Evolutionary conservation across 2,329 filamentous ascomycete genomes (phyloP), one percentile per base, ranked within the genome.

Genomic region (Phyllachora maydis): DNA sequence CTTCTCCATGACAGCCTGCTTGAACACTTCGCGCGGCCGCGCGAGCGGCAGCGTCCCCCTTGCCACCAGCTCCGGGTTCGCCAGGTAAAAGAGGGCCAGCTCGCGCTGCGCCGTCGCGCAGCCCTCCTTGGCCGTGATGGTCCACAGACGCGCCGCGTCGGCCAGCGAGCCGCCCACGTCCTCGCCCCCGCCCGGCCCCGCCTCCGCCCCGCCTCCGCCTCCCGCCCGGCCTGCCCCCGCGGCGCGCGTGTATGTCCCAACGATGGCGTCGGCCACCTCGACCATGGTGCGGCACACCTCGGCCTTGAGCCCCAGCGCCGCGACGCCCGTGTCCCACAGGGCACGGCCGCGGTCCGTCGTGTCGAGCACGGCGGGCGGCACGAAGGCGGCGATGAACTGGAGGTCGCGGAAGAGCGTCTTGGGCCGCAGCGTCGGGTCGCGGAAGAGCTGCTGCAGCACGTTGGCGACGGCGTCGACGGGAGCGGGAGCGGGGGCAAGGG

Each of bases 81-180:
- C 88, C 18, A 98, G 64, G 43, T 93, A 95, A 38, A 95, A 75
- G 31, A 92, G 76, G 2, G 78, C 88, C 10, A 98, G 62, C 49
- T 98, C 88, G 23, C 88, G 71, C 50, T 95, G 83, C 4, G 85
- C 83, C 8, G 78, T 76, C 0, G 82, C 63, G 30, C 83, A 69
- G 18, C 85, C 83, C 48, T 98, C 88, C 43, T 83, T 88, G 10
- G 88, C 88, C 2, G 83, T 85, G 41, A 93, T 88, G 31, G 79
- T 75, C 59, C 79, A 81, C 70, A 95, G 88, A 34, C 65, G 68
- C 3, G 77, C 83, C 0, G 82, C 85, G 41, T 93, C 81, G 20
- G 68, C 59, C 41, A 88, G 66, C 27, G 63, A 68, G 46, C 79
- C 72, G 22, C 69, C 63, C 3, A 65, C 51, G 11, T 21, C 23